Evolutionary conservation across 176 grass and related monocot species (phyloP), one percentile per base, ranked within the genome.

Genomic region (barley (Hordeum vulgare)): DNA sequence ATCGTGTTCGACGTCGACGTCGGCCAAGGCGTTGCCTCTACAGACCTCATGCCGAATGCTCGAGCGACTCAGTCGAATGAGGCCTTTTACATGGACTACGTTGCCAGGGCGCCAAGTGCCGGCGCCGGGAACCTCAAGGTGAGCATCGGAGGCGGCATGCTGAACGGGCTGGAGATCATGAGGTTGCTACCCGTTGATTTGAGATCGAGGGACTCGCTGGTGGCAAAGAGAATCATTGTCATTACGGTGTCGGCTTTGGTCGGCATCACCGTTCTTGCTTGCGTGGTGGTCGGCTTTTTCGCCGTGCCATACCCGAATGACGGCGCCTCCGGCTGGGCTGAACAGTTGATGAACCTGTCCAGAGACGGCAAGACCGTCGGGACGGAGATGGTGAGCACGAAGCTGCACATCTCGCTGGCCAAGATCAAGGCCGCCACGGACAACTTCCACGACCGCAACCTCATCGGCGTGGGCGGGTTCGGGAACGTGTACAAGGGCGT

Each of bases 101-200:
- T 81, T 3, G 47, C 79, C 26, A 33, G 6, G 80, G 74, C 81
- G 8, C 64, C 25, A 18, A 10, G 1, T 8, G 2, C 41, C 26
- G 76, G 1, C 11, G 2, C 41, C 26, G 76, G 61, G 37, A 94
- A 86, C 61, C 68, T 94, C 76, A 94, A 39, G n/a, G n/a, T n/a
- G n/a, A 8, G 67, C 62, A 49, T 0, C 20, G 64, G 5, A 29
- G 56, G 87, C 10, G 88, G 86, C 13, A 76, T 91, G 3, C 88
- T 97, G 9, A 97, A 94, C 24, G 92, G 95, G 36, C 71, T 97
- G 15, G 95, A 97, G 81, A 90, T 97, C 62, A 89, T 97, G 81
- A 89, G 77, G 71, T 34, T 97, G 4, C 84, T 27, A 11, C 6
- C 12, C 9, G 29, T 18, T 47, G 40, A 78, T 39, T 12, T 11